Conservation (phyloP, 805 yeast species). For the Metschnikowia reukaufii region DNA sequence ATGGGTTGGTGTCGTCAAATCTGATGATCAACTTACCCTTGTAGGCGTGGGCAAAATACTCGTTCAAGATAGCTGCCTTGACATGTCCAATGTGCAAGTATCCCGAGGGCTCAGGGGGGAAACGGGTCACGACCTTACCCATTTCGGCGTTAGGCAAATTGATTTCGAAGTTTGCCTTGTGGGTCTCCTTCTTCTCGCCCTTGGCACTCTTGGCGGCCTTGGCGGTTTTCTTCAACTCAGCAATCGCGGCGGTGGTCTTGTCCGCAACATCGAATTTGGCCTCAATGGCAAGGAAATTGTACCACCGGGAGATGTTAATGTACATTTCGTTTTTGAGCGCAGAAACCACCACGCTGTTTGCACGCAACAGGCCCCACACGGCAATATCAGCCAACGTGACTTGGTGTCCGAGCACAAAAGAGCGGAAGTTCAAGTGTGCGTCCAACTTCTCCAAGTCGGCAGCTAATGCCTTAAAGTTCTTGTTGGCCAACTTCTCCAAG, state of each 20-base stretch:
- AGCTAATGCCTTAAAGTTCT: constrained; percentile 85
- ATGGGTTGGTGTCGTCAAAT: constrained; percentile 97
- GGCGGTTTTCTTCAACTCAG: constrained; percentile 70
- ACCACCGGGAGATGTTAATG: constrained; percentile 92
- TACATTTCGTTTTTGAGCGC: constrained; percentile 81
- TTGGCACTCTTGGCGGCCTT: constrained; percentile 52
- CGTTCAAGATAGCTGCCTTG: constrained; percentile 95
- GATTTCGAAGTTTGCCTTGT: constrained; percentile 94
- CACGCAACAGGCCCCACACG: constrained; percentile 90
- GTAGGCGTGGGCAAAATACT: constrained; percentile 93
- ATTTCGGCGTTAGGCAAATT: constrained; percentile 87
- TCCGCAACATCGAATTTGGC: constrained; percentile 69
- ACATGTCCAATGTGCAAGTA: constrained; percentile 99
- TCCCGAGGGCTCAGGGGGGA: constrained; percentile 99
- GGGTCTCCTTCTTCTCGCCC: constrained; percentile 77
- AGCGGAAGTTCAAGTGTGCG: constrained; percentile 77
- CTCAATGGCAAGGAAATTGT: constrained; percentile 63
- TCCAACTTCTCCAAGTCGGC: constrained; percentile 78
- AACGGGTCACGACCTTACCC: constrained; percentile 96
- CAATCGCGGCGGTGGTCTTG: constrained; percentile 62
- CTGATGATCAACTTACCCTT: constrained; percentile 95
- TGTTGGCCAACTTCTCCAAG: constrained; percentile 64
- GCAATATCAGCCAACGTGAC: constrained; percentile 79
- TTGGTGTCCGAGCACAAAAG: constrained; percentile 70
- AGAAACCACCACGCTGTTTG: constrained; percentile 91